Conservation (phyloP, 116 monocot genomes). For the Iris pallida region DNA sequence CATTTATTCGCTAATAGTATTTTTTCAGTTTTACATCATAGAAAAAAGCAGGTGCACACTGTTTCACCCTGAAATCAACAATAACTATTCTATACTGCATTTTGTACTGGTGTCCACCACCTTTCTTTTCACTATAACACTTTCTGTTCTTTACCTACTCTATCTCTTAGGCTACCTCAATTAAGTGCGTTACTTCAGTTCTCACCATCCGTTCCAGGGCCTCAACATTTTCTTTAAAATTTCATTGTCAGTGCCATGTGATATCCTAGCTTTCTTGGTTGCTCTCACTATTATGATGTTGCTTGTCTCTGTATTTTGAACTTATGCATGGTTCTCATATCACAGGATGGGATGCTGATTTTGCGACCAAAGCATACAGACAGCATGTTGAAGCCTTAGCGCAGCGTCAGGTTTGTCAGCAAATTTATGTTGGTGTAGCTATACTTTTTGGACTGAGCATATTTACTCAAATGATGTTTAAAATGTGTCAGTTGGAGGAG, state of each 20-base stretch:
- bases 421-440: constrained; percentile 6
- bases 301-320: background rate
- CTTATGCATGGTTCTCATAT: constrained; percentile 11
- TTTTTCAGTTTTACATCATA: too few relatives aligned
- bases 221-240: background rate
- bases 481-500: constrained; percentile 65
- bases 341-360: constrained; percentile 93
- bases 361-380: constrained; percentile 88
- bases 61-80: too few relatives aligned
- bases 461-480: constrained; percentile 1
- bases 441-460: background rate
- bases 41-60: too few relatives aligned
- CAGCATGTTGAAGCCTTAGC: constrained; percentile 95
- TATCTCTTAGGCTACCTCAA: background rate
- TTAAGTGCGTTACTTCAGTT: background rate
- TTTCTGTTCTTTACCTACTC: background rate
- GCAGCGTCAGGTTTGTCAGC: constrained; percentile 68
- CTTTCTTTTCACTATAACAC: too few relatives aligned
- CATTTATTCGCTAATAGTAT: background rate
- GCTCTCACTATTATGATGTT: background rate
- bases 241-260: background rate
- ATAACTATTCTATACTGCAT: too few relatives aligned
- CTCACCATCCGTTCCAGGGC: background rate
- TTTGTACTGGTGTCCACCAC: too few relatives aligned
- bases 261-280: background rate